Evolutionary conservation across 352 stramenopile genomes (phyloP), one percentile per base, ranked within the genome.

Genomic region (Phytophthora citricola): DNA sequence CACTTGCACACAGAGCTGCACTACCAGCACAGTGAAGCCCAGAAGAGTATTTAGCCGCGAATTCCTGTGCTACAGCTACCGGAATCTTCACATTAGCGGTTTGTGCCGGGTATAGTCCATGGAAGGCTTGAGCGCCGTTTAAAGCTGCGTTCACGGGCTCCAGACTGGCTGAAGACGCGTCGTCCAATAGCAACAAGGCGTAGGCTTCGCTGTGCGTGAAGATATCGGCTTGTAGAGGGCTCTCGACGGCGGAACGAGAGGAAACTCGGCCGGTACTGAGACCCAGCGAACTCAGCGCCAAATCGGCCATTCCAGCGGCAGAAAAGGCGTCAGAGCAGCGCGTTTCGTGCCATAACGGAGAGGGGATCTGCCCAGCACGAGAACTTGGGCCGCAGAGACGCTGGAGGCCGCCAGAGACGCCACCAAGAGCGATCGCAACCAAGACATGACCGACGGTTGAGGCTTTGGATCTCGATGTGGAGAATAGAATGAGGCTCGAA

Each of bases 141-240:
- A 77, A 29, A n/a, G 65, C 57, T 15, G 64, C 56, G 53, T 79
- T 48, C 1, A 85, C 29, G 2, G 62, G 34, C 15, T 56, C 26
- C 20, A 83, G 27, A 49, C 63, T 63, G 4, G 47, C 15, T 1
- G 45, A 43, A n/a, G 67, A 65, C 24, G 34, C 29, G 12, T 69
- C 63, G 17, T 78, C 68, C n/a, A 81, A 51, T 38, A 80, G 56
- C 6, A 86, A 26, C 10, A 83, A 26, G 12, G 75, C 75, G 39
- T 79, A 80, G 1, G 61, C 64, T 32, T 75, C 44, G 9, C 67
- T 69, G 34, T 74, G 66, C 31, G 63, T 56, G 55, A 86, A 83
- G 2, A 86, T 10, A 44, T 86, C 78, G 39, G 75, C 72, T 49
- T 86, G 75, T 8, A 86, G 32, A 8, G 75, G 78, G 45, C 41